A percentile compares a stretch with the other conserved stretches of the same genome.
Evolutionary conservation across 2,329 filamentous ascomycete genomes (phyloP).

Genomic region (Alternaria consortialis): DNA sequence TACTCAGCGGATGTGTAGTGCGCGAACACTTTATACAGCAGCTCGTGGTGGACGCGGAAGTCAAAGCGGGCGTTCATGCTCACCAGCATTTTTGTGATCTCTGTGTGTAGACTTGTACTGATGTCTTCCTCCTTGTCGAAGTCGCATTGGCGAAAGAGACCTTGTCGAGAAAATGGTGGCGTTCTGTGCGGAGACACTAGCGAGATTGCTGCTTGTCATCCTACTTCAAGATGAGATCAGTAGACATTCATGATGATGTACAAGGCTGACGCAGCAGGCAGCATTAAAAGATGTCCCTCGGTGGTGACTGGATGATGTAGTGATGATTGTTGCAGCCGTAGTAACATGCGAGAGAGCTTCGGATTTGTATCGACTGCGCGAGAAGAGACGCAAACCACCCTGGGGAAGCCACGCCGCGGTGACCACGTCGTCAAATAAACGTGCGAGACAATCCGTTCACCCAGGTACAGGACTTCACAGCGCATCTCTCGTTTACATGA

Average conservation of each 20-base stretch:
- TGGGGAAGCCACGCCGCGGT: background rate
- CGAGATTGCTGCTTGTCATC: too few species aligned
- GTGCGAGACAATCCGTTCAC: background rate
- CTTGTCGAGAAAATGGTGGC: background rate
- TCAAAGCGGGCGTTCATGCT: background rate
- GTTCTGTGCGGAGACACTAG: background rate
- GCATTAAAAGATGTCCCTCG: background rate
- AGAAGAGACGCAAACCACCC: background rate
- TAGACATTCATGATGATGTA: background rate
- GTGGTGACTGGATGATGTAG: background rate
- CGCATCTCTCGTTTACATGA: background rate
- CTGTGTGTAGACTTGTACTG: background rate
- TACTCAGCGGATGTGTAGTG: background rate
- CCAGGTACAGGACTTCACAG: background rate
- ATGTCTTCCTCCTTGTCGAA: background rate
- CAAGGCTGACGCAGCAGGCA: background rate
- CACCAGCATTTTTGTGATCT: background rate
- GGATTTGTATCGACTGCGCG: background rate
- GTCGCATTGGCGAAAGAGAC: background rate
- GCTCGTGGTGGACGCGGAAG: background rate
- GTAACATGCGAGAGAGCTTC: background rate
- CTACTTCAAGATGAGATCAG: background rate
- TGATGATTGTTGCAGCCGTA: background rate
- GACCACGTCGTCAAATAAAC: background rate
- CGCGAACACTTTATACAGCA: background rate